phyloP scores from a whole-genome alignment of 495 filamentous ascomycete species.

The Lasiosphaeris hirsuta region DNA sequence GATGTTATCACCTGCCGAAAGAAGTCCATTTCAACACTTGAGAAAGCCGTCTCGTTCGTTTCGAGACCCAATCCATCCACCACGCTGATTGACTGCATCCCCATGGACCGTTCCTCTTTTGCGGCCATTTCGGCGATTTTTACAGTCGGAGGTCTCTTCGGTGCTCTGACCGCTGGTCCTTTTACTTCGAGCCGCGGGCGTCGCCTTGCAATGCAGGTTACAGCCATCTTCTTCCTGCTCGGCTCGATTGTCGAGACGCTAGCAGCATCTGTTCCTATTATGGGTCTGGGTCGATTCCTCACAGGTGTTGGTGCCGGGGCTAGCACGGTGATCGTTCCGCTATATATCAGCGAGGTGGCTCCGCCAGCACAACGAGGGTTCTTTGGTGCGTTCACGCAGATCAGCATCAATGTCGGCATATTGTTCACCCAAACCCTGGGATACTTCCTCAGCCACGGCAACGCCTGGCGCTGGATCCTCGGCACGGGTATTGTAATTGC shows the following conservation, averaged over 20 bases:
- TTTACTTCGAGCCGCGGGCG: constrained; percentile 71
- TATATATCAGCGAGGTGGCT: constrained; percentile 89
- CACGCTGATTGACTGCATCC: constrained; percentile 70
- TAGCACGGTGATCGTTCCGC: constrained; percentile 87
- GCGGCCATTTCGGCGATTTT: constrained; percentile 84
- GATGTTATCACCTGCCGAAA: constrained; percentile 79
- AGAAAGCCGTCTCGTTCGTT: constrained; percentile 27
- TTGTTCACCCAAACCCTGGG: constrained; percentile 78
- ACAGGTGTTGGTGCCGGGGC: constrained; percentile 83
- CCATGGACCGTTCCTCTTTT: constrained; percentile 72
- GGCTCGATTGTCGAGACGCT: constrained; percentile 74
- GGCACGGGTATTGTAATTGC: constrained; percentile 69
- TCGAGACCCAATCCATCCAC: constrained; percentile 22
- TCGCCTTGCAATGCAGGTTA: constrained; percentile 64
- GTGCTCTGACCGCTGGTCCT: constrained; percentile 74
- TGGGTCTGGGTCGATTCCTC: constrained; percentile 72
- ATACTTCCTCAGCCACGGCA: constrained; percentile 75
- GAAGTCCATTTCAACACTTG: constrained; percentile 50
- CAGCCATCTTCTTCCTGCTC: constrained; percentile 69
- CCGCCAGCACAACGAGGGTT: constrained; percentile 75
- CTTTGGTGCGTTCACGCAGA: constrained; percentile 88
- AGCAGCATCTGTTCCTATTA: constrained; percentile 60
- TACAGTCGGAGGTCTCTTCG: constrained; percentile 82
- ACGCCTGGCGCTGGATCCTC: constrained; percentile 80
- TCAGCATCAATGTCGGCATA: constrained; percentile 94